Base-by-base conservation (phyloP, 108 stramenopile species). In the Pseudonitzschia pungens region DNA sequence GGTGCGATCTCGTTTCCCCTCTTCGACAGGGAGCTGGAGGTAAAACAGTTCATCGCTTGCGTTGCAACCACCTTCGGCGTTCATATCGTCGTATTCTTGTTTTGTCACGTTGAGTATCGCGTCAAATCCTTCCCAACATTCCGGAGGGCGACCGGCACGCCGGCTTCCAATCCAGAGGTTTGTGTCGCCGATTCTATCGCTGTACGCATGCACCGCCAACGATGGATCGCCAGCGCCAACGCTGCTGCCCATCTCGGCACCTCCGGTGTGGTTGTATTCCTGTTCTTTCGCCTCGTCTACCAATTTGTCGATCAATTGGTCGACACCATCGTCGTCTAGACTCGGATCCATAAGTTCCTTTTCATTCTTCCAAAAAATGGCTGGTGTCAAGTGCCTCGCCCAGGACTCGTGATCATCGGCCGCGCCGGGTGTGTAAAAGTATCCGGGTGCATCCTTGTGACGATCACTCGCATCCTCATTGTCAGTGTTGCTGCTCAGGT, bases 391-490 rank as follows among this genome's bases (percentile, higher is more conserved):
- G 10, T 75, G 58, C 12, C 82, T 65, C 27, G 87, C 76, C 89
- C 89, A 93, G 21, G 85, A 71, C 44, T 87, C 89, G 42, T 93
- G 83, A 62, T 93, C 92, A 69, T 93, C 92, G 28, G 87, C 91
- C 33, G 87, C 85, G 44, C 91, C 91, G 40, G 87, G 84, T 7
- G 78, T 80, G 57, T 92, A 88, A 48, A 76, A 84, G 52, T 80
- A 86, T 5, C 75, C 75, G 1, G 44, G 22, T 16, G 43, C 44
- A 27, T 28, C 32, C 12, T 58, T 42, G 16, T 44, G 0, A 24
- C 14, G 10, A 24, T 15, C 51, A 33, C 32, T 31, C n/a, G 11
- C 18, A 33, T 58, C 29, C 9, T 33, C 60, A 0, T 40, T 6
- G 60, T 16, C 33, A 24, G 4, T 56, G 48, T n/a, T 15, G 56